phyloP scores from a whole-genome alignment of 2,329 filamentous ascomycete species.

The Plenodomus lindquistii region DNA sequence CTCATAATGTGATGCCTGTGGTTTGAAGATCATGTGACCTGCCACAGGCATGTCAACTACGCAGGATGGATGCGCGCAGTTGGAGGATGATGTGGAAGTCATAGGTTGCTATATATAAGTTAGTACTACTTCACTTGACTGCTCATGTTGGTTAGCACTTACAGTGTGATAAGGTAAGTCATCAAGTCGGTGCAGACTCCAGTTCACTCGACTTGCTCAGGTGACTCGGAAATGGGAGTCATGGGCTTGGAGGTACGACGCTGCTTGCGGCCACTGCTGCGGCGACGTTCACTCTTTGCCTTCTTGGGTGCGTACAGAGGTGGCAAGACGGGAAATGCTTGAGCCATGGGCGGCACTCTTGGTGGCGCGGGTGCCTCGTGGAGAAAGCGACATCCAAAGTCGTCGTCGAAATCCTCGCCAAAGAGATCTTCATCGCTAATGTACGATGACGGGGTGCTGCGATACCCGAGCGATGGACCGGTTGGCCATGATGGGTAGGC shows the following conservation, averaged over 20 bases:
- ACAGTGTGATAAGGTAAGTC: not conserved
- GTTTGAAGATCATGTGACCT: conserved; percentile 12
- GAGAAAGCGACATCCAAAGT: conserved; percentile 37
- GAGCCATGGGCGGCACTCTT: conserved; percentile 39
- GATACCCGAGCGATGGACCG: conserved; percentile 42
- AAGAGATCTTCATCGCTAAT: conserved; percentile 49
- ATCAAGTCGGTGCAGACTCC: not conserved
- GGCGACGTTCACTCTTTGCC: conserved; percentile 45
- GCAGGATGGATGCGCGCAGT: conserved; percentile 14
- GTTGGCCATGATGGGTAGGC: conserved; percentile 48
- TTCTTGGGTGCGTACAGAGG: conserved; percentile 47
- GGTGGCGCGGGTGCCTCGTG: conserved; percentile 47
- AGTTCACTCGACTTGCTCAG: conserved; percentile 44
- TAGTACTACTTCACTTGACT: conserved; percentile 5
- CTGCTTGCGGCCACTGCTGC: conserved; percentile 47
- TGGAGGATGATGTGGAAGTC: conserved; percentile 12
- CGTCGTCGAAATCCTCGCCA: conserved; percentile 43
- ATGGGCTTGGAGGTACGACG: conserved; percentile 47
- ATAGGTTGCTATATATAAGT: conserved; percentile 8
- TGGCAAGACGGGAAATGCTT: conserved; percentile 44
- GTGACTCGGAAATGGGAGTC: conserved; percentile 48
- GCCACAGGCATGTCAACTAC: conserved; percentile 4
- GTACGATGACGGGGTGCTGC: conserved; percentile 45
- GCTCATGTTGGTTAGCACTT: not conserved
- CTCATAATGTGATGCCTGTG: conserved; percentile 1